Conservation (phyloP, 805 yeast genomes). For the Ogataea parapolymorpha region DNA sequence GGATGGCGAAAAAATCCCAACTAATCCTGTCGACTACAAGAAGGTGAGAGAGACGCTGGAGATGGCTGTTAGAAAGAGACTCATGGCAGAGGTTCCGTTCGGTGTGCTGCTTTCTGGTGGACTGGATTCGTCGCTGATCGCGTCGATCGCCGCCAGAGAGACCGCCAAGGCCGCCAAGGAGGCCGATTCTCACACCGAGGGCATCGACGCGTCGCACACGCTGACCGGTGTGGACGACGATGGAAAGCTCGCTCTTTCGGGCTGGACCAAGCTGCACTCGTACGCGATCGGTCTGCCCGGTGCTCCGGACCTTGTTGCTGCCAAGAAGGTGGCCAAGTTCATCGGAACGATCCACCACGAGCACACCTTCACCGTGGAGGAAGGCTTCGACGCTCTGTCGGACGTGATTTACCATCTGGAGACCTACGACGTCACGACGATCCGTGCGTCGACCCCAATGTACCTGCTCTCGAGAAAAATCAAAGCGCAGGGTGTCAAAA, state of each 20-base stretch:
- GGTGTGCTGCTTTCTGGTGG: conserved; percentile 98
- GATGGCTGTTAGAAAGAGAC: conserved; percentile 95
- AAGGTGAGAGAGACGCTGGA: conserved; percentile 78
- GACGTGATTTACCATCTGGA: conserved; percentile 96
- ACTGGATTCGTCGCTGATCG: conserved; percentile 93
- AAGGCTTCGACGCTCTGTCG: conserved; percentile 91
- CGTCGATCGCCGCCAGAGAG: conserved; percentile 96
- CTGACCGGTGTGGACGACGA: conserved; percentile 90
- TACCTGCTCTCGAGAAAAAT: conserved; percentile 92
- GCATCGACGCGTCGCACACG: conserved; percentile 60
- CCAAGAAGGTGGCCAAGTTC: conserved; percentile 92
- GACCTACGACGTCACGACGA: conserved; percentile 97
- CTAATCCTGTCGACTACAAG: conserved; percentile 69
- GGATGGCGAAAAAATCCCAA: conserved; percentile 75
- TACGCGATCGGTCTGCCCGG: conserved; percentile 96
- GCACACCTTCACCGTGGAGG: conserved; percentile 94
- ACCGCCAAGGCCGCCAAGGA: conserved; percentile 71
- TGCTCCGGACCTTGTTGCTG: conserved; percentile 97
- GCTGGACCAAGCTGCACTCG: conserved; percentile 83
- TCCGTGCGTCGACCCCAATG: conserved; percentile 99
- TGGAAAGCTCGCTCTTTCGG: conserved; percentile 77
- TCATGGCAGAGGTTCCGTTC: conserved; percentile 99
- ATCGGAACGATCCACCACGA: conserved; percentile 97
- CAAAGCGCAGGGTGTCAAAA: conserved; percentile 99
- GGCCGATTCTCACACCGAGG: conserved; percentile 40